Percentiles rank a stretch among this genome's conserved stretches.
Conservation (phyloP, 768 basidiomycete species). For the Amylocystis lapponica region DNA sequence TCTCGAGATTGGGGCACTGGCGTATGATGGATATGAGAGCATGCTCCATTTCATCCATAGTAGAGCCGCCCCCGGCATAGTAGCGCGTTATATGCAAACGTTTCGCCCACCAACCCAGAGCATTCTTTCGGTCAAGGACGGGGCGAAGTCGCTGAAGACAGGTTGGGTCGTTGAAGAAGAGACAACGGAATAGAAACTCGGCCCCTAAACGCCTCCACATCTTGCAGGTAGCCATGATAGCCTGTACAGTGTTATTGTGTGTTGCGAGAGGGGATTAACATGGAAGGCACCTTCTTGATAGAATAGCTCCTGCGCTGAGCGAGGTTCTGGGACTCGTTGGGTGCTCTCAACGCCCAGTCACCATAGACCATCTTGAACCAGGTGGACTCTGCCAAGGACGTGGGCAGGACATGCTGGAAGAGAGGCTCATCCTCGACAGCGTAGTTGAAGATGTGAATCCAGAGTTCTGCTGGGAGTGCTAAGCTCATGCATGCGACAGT, state of each 20-base stretch:
- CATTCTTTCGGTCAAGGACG: conserved; percentile 46
- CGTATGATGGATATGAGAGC: conserved; percentile 53
- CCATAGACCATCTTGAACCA: conserved; percentile 52
- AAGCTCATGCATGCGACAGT: conserved; percentile 14
- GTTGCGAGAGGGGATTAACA: neutral
- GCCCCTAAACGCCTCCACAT: conserved; percentile 56
- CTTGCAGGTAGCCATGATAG: conserved; percentile 63
- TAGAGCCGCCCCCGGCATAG: conserved; percentile 33
- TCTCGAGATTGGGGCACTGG: conserved; percentile 68
- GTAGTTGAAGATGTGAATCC: conserved; percentile 64
- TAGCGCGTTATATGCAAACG: conserved; percentile 66
- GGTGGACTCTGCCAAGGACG: conserved; percentile 53
- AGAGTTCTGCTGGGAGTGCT: conserved; percentile 63
- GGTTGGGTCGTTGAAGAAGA: conserved; percentile 59
- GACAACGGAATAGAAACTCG: conserved; percentile 62
- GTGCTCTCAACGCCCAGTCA: conserved; percentile 55
- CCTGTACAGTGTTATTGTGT: conserved; percentile 31
- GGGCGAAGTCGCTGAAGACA: conserved; percentile 47
- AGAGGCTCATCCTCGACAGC: conserved; percentile 69
- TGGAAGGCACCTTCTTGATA: conserved; percentile 61
- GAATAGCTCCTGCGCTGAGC: conserved; percentile 56
- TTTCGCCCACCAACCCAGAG: conserved; percentile 65
- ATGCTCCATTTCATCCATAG: conserved; percentile 44
- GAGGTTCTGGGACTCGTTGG: conserved; percentile 51
- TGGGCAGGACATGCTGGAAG: conserved; percentile 55